Evolutionary conservation across 306 rosid species (phyloP), one percentile per base, ranked within the genome.

Genomic region (Prinsepia uniflora): DNA sequence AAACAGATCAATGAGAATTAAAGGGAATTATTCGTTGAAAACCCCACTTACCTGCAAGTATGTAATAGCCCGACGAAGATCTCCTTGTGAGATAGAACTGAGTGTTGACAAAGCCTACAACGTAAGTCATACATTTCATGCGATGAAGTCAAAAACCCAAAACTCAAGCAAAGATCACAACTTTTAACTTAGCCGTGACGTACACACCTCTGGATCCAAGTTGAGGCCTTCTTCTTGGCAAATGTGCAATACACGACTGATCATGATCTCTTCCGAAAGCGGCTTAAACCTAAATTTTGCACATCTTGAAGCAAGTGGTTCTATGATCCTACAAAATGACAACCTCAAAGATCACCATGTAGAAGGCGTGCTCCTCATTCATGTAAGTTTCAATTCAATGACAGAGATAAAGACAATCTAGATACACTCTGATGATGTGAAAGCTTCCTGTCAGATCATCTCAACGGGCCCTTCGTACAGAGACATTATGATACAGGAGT

Each of bases 251-350:
- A 94, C 73, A 45, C 97, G 86, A 70, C 42, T 85, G 74, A 79
- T 84, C 99, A 91, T 86, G 68, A 94, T 86, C 46, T 87, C 97
- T 81, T 87, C 91, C 45, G 99, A 83, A 70, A 95, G 81, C n/a
- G 89, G 97, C 86, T 95, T 95, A 88, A 95, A 95, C 87, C 99
- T 91, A 82, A 91, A 91, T 81, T 95, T 95, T 43, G 97, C 96
- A 84, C 96, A 91, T 80, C 92, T 91, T 15, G 97, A 95, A 74
- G 99, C 96, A 79, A 91, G 99, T 71, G 99, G 96, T 75, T 95
- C 99, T 67, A 91, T 91, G 78, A 94, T 94, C 92, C 97, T 94
- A 77, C 80, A 72, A 20, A 76, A 75, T 22, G 44, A 62, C 55
- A 78, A 47, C 46, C 67, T 30, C 65, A 19, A 47, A 20, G 13